A percentile compares a stretch with the other conserved stretches of the same genome.
These are phyloP conservation scores for Hymenochaete sp. DNA, from an alignment of 1,284 basidiomycete genomes.

Conservation along the genomic window DNA sequence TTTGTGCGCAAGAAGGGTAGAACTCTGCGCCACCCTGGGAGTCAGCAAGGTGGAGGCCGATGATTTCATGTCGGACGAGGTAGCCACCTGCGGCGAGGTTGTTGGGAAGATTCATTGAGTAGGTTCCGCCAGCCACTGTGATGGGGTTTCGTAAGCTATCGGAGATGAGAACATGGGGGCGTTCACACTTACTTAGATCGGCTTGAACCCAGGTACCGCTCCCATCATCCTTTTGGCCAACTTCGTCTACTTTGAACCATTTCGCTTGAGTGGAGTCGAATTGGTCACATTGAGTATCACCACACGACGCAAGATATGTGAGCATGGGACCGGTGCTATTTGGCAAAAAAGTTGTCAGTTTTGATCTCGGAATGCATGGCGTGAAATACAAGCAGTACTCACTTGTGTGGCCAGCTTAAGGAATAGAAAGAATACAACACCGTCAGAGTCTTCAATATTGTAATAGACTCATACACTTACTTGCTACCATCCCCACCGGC, in stretches of 20 bases:
- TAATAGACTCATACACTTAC: slow-evolving; percentile 30
- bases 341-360: too few relatives aligned
- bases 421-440: background rate
- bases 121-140: slow-evolving; percentile 30
- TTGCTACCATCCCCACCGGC: slow-evolving; percentile 27
- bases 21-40: slow-evolving; percentile 53
- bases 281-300: slow-evolving; percentile 44
- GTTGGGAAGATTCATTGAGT: slow-evolving; percentile 43
- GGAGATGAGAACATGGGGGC: background rate
- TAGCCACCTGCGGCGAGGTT: slow-evolving; percentile 55
- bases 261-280: slow-evolving; percentile 49
- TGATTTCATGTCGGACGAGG: slow-evolving; percentile 64
- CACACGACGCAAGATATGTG: slow-evolving; percentile 64
- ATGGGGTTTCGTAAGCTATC: background rate
- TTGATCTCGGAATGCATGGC: too few relatives aligned
- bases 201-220: slow-evolving; percentile 32
- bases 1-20: slow-evolving; percentile 62
- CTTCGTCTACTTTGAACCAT: slow-evolving; percentile 63
- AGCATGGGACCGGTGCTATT: slow-evolving; percentile 65
- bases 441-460: slow-evolving; percentile 6
- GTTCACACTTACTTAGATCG: slow-evolving; percentile 27
- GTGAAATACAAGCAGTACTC: too few relatives aligned
- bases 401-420: slow-evolving; percentile 31
- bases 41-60: slow-evolving; percentile 54
- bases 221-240: slow-evolving; percentile 28